Evolutionary conservation across 441 rosid species (phyloP), one percentile per base, ranked within the genome.

Genomic region (Populus tomentosa): DNA sequence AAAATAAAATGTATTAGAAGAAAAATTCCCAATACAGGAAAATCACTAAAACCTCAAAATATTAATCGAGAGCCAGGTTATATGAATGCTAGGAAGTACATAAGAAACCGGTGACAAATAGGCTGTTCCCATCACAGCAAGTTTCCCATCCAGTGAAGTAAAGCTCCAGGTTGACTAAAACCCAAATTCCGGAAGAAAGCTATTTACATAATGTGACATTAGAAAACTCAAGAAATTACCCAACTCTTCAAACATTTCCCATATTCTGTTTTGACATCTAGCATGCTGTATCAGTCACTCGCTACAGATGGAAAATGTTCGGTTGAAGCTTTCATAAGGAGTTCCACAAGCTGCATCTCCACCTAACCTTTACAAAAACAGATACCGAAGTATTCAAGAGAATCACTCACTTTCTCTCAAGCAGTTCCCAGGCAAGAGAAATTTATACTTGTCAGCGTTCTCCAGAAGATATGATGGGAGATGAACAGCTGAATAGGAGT

Each of bases 401-500:
- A 65, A 67, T 82, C 71, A 87, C 86, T 86, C 94, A 84, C 89
- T 88, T 77, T 80, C 91, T 87, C 98, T 86, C 64, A 82, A 38
- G 84, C 99, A 95, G 79, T 90, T 87, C 63, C 98, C 99, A 8
- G 99, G 99, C 82, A 95, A 82, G 61, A 95, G 97, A 74, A 88
- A 95, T 73, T 87, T 93, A 78, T 90, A 95, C 80, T 90, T 84
- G 10, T 93, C 93, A 0, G 99, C 92, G 14, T 93, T 92, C 80
- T 95, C 95, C 50, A 95, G 77, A 68, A 95, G 90, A 88, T 88
- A 89, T 0, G 97, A 86, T 63, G 99, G 99, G 62, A 95, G 94
- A 84, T 95, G 95, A 82, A 93, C 98, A 0, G 93, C 99, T 8
- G 99, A 95, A 84, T 81, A 95, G 28, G 99, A 95, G 86, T 88